Conservation (phyloP, 495 filamentous ascomycete species). For the Clavariopsis aquatica region DNA sequence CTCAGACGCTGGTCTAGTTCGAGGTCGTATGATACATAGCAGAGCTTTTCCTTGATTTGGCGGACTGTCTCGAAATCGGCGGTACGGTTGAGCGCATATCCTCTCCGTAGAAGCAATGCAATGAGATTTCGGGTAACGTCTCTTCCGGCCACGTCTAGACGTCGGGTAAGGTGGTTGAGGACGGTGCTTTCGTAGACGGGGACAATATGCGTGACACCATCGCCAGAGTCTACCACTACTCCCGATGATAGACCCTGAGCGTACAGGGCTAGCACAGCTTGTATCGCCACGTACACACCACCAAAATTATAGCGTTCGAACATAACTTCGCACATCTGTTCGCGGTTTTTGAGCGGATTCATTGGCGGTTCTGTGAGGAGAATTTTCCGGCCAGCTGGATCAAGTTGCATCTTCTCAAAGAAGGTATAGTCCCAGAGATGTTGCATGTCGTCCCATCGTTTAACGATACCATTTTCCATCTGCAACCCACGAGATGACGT, state of each 20-base stretch:
- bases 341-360: slow-evolving; percentile 93
- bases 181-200: slow-evolving; percentile 97
- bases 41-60: slow-evolving; percentile 95
- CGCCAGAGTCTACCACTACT: slow-evolving; percentile 96
- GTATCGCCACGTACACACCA: slow-evolving; percentile 97
- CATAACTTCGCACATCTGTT: slow-evolving; percentile 98
- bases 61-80: slow-evolving; percentile 99
- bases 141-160: slow-evolving; percentile 92
- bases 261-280: slow-evolving; percentile 95
- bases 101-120: slow-evolving; percentile 86
- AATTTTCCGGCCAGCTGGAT: slow-evolving; percentile 92
- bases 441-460: slow-evolving; percentile 99
- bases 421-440: slow-evolving; percentile 99
- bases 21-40: slow-evolving; percentile 98
- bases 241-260: slow-evolving; percentile 95
- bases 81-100: slow-evolving; percentile 96
- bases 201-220: slow-evolving; percentile 97
- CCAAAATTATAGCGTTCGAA: slow-evolving; percentile 95
- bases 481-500: slow-evolving; percentile 43
- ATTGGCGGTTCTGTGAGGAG: slow-evolving; percentile 97
- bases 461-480: slow-evolving; percentile 99
- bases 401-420: slow-evolving; percentile 90
- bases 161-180: slow-evolving; percentile 90
- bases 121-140: slow-evolving; percentile 98
- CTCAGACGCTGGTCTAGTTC: slow-evolving; percentile 92